Percentiles rank a stretch among this genome's conserved stretches.
These are phyloP conservation scores for Candida mesenterica DNA, from an alignment of 1,139 yeast genomes.

Conservation along the genomic window DNA sequence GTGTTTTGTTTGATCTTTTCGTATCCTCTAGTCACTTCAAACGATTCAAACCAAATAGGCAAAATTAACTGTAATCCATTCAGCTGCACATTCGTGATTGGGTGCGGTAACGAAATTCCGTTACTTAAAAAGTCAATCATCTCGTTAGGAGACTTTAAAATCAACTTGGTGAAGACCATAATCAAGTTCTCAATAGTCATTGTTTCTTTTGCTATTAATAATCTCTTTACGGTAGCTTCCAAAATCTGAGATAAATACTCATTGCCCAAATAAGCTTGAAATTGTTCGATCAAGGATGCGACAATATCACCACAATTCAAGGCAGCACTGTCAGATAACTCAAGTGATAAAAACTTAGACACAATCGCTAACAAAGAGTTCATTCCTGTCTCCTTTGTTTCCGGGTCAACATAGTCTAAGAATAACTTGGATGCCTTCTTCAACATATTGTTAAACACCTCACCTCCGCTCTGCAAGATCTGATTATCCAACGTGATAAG, in stretches of 20 bases:
- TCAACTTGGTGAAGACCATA: slow-evolving; percentile 72
- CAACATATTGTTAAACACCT: slow-evolving; percentile 64
- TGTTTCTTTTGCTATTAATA: slow-evolving; percentile 63
- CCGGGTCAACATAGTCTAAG: slow-evolving; percentile 35
- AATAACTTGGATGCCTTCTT: slow-evolving; percentile 50
- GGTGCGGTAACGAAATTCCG: slow-evolving; percentile 34
- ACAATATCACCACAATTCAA: slow-evolving; percentile 70
- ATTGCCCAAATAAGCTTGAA: slow-evolving; percentile 46
- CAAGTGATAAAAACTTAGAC: slow-evolving; percentile 69
- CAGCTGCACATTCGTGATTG: slow-evolving; percentile 17
- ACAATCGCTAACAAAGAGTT: slow-evolving; percentile 58
- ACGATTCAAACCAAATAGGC: slow-evolving; percentile 80
- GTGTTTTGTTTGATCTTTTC: slow-evolving; percentile 71
- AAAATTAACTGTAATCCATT: slow-evolving; percentile 50
- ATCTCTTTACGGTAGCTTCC: slow-evolving; percentile 68
- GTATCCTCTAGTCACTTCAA: slow-evolving; percentile 77
- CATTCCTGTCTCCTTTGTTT: slow-evolving; percentile 47
- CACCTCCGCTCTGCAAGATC: slow-evolving; percentile 74
- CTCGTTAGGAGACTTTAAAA: slow-evolving; percentile 57
- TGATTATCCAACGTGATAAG: slow-evolving; percentile 69
- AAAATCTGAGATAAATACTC: slow-evolving; percentile 59
- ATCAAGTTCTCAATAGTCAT: slow-evolving; percentile 75
- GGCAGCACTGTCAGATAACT: slow-evolving; percentile 76
- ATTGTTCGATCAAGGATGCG: slow-evolving; percentile 61
- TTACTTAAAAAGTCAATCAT: slow-evolving; percentile 57